phyloP scores from a whole-genome alignment of 73 alveolate species.

The Symbiodinium pilosum region DNA sequence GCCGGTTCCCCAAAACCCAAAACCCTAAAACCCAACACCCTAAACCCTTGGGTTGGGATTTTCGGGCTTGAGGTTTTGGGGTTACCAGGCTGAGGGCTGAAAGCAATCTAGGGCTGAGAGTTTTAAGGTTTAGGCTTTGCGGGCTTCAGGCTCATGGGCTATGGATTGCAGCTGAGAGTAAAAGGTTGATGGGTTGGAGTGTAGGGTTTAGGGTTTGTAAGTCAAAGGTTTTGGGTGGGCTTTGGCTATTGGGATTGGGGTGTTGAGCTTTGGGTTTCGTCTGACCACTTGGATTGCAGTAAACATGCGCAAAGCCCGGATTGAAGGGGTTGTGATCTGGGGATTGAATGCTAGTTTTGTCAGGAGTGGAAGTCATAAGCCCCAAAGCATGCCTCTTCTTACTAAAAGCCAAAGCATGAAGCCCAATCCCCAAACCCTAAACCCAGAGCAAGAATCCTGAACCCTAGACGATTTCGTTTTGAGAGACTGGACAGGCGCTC shows the following conservation, averaged over 20 bases:
- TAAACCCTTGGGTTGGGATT: not conserved
- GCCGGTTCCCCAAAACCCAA: no score
- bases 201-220: not conserved
- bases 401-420: not conserved
- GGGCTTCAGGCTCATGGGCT: not conserved
- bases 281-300: no score
- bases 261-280: no score
- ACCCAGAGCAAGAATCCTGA: not conserved
- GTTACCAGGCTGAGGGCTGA: not conserved
- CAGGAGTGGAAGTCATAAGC: no score
- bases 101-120: not conserved
- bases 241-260: no score
- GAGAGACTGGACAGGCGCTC: slow-evolving; percentile 61
- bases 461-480: not conserved
- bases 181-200: not conserved
- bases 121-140: not conserved
- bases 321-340: no score
- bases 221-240: no score
- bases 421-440: not conserved
- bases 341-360: no score
- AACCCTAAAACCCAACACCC: no score
- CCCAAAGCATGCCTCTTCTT: no score
- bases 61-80: not conserved
- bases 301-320: no score
- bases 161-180: not conserved